Percentiles rank a stretch among this genome's conserved stretches.
Conservation (phyloP, 1,284 basidiomycete genomes). For the Sporisorium reilianum region DNA sequence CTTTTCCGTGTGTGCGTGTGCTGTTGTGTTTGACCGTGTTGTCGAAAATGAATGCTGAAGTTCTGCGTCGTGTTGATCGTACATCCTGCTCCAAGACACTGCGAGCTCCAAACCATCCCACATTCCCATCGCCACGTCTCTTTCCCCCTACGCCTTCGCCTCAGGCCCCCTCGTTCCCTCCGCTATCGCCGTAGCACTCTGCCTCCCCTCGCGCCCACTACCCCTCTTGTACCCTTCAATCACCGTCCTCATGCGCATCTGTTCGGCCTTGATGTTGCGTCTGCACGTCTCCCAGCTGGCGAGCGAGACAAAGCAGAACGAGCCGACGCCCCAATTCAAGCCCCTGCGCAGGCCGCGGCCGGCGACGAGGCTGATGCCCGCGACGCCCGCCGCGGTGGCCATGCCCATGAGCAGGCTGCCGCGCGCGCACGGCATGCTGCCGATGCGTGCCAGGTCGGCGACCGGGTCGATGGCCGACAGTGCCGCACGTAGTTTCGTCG, state of each 20-base stretch:
- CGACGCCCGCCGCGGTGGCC: conserved; percentile 49
- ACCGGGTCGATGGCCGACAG: conserved; percentile 33
- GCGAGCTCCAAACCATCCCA: too few relatives aligned
- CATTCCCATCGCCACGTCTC: too few relatives aligned
- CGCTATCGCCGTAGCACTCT: conserved; percentile 13
- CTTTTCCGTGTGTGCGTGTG: too few relatives aligned
- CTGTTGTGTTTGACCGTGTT: too few relatives aligned
- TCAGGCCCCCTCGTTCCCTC: not conserved
- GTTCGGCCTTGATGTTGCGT: conserved; percentile 45
- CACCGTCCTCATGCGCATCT: conserved; percentile 46
- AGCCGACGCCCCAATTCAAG: conserved; percentile 56
- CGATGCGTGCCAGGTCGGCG: conserved; percentile 35
- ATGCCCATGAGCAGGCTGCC: conserved; percentile 48
- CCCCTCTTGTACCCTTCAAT: conserved; percentile 42
- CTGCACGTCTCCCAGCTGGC: conserved; percentile 53
- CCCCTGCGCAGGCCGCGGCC: conserved; percentile 45
- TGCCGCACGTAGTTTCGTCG: conserved; percentile 38
- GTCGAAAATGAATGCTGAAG: too few relatives aligned
- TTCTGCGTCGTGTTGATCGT: too few relatives aligned
- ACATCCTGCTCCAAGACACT: too few relatives aligned
- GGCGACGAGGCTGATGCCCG: conserved; percentile 49
- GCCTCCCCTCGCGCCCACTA: conserved; percentile 2
- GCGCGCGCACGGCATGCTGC: conserved; percentile 49
- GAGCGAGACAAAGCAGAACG: conserved; percentile 46
- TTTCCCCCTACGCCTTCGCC: too few relatives aligned